These are phyloP conservation scores for Kokia cookei DNA, from an alignment of 441 rosid genomes.

Conservation along the genomic window DNA sequence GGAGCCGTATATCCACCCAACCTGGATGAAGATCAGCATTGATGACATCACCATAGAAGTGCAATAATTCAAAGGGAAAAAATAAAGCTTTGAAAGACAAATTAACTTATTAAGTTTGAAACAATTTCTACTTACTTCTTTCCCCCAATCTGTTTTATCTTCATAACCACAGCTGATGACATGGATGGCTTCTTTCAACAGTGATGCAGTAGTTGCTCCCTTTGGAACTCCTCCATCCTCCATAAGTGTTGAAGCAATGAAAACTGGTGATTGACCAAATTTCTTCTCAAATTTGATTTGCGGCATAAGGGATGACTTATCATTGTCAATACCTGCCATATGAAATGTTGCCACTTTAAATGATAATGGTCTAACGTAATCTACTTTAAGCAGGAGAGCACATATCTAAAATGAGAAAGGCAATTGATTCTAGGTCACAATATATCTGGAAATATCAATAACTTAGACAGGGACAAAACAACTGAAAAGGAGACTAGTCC, in stretches of 20 bases:
- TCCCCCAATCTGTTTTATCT: constrained; percentile 97
- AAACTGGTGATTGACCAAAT: constrained; percentile 90
- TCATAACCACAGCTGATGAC: constrained; percentile 97
- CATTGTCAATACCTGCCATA: constrained; percentile 48
- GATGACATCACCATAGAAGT: background rate
- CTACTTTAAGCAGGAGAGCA: background rate
- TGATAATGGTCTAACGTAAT: background rate
- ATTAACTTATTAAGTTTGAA: background rate
- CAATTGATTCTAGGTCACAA: background rate
- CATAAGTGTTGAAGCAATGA: constrained; percentile 70
- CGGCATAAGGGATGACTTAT: constrained; percentile 45
- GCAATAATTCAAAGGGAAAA: background rate
- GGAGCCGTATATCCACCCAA: constrained; percentile 99
- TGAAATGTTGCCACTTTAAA: background rate
- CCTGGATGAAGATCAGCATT: constrained; percentile 28
- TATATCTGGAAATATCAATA: background rate
- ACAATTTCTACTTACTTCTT: constrained; percentile 48
- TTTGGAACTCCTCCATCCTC: constrained; percentile 82
- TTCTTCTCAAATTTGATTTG: constrained; percentile 81
- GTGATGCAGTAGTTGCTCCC: constrained; percentile 72
- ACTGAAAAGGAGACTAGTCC: background rate
- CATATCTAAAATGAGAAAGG: background rate
- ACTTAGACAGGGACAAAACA: background rate
- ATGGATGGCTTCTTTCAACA: constrained; percentile 92
- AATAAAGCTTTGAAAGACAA: background rate